Conservation (phyloP, 2,329 filamentous ascomycete species). For the Pseudogymnoascus destructans region DNA sequence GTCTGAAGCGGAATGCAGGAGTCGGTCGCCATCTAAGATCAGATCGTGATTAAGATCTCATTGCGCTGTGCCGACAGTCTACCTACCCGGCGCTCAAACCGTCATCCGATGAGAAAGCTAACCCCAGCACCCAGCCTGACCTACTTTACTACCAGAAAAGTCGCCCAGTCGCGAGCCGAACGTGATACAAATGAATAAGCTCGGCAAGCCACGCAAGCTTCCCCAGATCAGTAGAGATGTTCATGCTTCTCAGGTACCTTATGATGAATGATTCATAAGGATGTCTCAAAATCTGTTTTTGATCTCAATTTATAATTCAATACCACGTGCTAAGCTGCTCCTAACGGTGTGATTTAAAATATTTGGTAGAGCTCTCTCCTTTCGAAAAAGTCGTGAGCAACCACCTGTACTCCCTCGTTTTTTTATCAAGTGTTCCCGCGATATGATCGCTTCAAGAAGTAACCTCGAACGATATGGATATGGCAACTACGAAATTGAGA, state of each 20-base stretch:
- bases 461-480: not conserved
- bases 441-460: slow-evolving; percentile 6
- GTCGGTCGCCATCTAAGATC: not conserved
- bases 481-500: not conserved
- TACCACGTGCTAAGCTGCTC: not conserved
- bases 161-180: not conserved
- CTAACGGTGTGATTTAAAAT: not conserved
- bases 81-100: not conserved
- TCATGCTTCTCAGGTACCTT: not conserved
- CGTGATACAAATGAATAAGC: not conserved
- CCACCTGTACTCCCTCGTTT: not conserved
- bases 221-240: not conserved
- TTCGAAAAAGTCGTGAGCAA: not conserved
- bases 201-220: not conserved
- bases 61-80: not conserved
- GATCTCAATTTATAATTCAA: not conserved
- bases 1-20: not conserved
- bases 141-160: no score
- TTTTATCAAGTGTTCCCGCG: not conserved
- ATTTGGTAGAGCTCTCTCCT: not conserved
- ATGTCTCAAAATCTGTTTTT: not conserved
- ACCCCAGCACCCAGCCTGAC: no score
- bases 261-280: not conserved
- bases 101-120: not conserved
- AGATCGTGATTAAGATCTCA: not conserved